phyloP scores from a whole-genome alignment of 2,329 filamentous ascomycete species.

The Ophiostoma sp. region DNA sequence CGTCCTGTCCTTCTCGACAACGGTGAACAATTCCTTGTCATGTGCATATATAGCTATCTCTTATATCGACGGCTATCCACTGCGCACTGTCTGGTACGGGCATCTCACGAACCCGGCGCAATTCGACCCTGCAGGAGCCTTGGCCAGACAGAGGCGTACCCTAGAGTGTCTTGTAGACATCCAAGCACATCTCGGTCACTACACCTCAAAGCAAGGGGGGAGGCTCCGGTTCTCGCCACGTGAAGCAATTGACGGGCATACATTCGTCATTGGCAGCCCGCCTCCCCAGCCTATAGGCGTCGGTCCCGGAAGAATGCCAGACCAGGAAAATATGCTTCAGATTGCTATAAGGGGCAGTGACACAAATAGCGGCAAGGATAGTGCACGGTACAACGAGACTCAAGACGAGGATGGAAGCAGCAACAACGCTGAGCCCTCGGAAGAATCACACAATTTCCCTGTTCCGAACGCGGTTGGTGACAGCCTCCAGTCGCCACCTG shows the following conservation, averaged over 20 bases:
- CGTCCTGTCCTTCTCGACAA: neutral
- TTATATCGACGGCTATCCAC: neutral
- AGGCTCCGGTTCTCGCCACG: neutral
- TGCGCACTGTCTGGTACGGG: neutral
- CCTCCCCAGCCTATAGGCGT: neutral
- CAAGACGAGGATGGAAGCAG: too few species aligned
- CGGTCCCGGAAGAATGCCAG: neutral
- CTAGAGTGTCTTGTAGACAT: neutral
- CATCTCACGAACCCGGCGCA: neutral
- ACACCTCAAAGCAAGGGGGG: neutral
- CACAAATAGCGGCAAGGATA: neutral
- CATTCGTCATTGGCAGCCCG: neutral
- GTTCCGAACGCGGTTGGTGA: too few species aligned
- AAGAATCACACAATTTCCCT: too few species aligned
- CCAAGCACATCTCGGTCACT: neutral
- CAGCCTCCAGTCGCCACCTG: too few species aligned
- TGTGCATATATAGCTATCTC: neutral
- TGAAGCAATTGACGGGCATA: neutral
- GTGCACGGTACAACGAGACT: too few species aligned
- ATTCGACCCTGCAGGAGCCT: neutral
- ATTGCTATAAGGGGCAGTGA: neutral
- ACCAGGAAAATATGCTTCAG: neutral
- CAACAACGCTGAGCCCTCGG: too few species aligned
- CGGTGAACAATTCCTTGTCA: neutral
- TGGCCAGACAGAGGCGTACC: neutral